phyloP scores from a whole-genome alignment of 495 filamentous ascomycete species.

The Friedmanniomyces endolithicus region DNA sequence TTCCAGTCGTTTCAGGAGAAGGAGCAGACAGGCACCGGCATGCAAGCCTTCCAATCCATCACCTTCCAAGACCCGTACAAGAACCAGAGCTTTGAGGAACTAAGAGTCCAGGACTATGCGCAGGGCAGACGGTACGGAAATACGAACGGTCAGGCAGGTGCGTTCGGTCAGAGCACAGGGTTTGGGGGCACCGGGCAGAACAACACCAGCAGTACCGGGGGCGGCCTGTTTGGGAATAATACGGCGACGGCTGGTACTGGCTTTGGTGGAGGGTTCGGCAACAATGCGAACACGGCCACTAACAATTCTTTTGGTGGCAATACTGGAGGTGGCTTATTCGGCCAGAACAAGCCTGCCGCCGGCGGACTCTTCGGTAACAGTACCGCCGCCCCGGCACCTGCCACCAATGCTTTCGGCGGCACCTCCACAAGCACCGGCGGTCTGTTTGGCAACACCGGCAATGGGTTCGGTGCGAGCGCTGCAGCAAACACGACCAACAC shows the following conservation, averaged over 20 bases:
- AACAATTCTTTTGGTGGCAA: slow-evolving; percentile 21
- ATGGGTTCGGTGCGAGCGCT: slow-evolving; percentile 35
- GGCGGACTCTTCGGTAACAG: slow-evolving; percentile 25
- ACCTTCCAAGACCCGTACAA: slow-evolving; percentile 74
- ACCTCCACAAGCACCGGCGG: slow-evolving; percentile 24
- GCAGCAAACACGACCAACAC: slow-evolving; percentile 12
- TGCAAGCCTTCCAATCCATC: slow-evolving; percentile 74
- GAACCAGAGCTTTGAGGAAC: slow-evolving; percentile 81
- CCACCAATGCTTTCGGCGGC: slow-evolving; percentile 3
- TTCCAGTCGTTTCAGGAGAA: slow-evolving; percentile 75
- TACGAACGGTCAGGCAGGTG: slow-evolving; percentile 64
- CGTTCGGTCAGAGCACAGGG: slow-evolving; percentile 58
- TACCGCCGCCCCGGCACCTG: slow-evolving; percentile 1
- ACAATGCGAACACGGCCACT: slow-evolving; percentile 24
- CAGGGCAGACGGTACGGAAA: slow-evolving; percentile 75
- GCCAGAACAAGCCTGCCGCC: slow-evolving; percentile 25
- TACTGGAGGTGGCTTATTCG: slow-evolving; percentile 42
- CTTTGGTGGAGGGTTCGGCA: slow-evolving; percentile 33
- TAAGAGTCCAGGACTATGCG: slow-evolving; percentile 79
- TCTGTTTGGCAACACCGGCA: slow-evolving; percentile 25
- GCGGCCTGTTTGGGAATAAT: slow-evolving; percentile 34
- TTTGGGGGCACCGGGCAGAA: slow-evolving; percentile 45
- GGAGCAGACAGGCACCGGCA: slow-evolving; percentile 45
- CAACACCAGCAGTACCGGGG: slow-evolving; percentile 29
- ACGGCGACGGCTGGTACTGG: slow-evolving; percentile 21